Base-by-base conservation (phyloP, 1,139 yeast species). In the Nakaseomyces bracarensis region DNA sequence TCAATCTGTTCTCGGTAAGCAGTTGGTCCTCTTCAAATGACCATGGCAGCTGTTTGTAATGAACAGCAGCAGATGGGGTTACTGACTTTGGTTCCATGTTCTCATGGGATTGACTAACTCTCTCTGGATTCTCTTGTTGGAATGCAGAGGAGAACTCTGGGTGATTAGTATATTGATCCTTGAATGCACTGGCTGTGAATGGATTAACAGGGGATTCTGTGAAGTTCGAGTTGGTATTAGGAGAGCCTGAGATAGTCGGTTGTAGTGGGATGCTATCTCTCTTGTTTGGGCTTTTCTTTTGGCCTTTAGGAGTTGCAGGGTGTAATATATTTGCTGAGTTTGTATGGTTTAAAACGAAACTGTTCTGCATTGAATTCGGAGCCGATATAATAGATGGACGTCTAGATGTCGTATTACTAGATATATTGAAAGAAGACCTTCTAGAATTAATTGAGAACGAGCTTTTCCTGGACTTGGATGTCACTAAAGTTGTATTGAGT, bases 1-100 rank as follows among this genome's bases (percentile, higher is more conserved):
- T 34, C 74, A 67, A 33, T 41, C 89, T 70, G 45, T 76, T 71
- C 40, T 74, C 67, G 34, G 82, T 59, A 43, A 86, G 65, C 46
- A 82, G 78, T 55, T 82, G 91, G 61, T 86, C 95, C 51, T 84
- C 95, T 63, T 75, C 51, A 4, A 42, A 26, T 9, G 51, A 46
- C 51, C 51, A 48, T 10, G 39, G 38, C n/a, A 31, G 13, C 35
- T 35, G 25, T 9, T 35, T 40, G 8, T 21, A 20, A n/a, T 23
- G 23, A n/a, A 7, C 8, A 20, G 11, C 36, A 33, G 26, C 16
- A 4, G 25, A 13, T 3, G 16, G 25, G n/a, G 26, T 33, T 4
- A 20, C 7, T 3, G 26, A 20, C 18, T 33, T 33, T n/a, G 36
- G 36, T 13, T 33, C 36, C 36, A 33, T 33, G 11, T 21, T 13